Conservation (phyloP, 2,329 filamentous ascomycete genomes). For the Aotearoamyces nothofagi region DNA sequence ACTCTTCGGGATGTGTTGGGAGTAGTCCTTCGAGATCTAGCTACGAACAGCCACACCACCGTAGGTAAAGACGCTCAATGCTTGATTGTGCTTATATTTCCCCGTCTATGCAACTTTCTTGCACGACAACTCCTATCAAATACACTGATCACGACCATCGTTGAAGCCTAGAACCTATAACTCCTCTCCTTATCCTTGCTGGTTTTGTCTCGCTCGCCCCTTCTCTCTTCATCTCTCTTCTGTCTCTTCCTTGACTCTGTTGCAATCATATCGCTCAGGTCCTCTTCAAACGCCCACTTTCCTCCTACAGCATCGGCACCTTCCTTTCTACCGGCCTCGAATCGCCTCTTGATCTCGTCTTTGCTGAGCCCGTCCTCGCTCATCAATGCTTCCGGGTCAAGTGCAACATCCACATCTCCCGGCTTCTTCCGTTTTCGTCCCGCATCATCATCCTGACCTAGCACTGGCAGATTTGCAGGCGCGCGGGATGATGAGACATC, state of each 20-base stretch:
- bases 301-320: conserved; percentile 50
- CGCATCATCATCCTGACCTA: conserved; percentile 65
- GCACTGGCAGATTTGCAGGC: conserved; percentile 46
- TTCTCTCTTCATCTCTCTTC: conserved; percentile 73
- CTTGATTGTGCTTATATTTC: neutral
- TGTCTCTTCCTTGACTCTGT: conserved; percentile 82
- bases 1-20: no score
- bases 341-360: conserved; percentile 66
- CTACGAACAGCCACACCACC: no score
- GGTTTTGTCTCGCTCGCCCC: conserved; percentile 40
- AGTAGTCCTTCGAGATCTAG: no score
- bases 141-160: neutral
- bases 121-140: neutral
- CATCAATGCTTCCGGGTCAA: conserved; percentile 71
- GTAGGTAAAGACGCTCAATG: no score
- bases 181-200: conserved; percentile 28
- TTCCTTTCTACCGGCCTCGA: conserved; percentile 55
- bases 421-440: conserved; percentile 84
- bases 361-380: conserved; percentile 66
- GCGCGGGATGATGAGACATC: conserved; percentile 50
- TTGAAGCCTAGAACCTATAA: conserved; percentile 14
- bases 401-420: conserved; percentile 83
- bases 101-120: neutral
- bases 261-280: conserved; percentile 90
- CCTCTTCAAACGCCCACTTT: conserved; percentile 70